A percentile compares a stretch with the other conserved stretches of the same genome.
These are phyloP conservation scores for Populus hybrid DNA, from an alignment of 441 rosid species.

Conservation along the genomic window DNA sequence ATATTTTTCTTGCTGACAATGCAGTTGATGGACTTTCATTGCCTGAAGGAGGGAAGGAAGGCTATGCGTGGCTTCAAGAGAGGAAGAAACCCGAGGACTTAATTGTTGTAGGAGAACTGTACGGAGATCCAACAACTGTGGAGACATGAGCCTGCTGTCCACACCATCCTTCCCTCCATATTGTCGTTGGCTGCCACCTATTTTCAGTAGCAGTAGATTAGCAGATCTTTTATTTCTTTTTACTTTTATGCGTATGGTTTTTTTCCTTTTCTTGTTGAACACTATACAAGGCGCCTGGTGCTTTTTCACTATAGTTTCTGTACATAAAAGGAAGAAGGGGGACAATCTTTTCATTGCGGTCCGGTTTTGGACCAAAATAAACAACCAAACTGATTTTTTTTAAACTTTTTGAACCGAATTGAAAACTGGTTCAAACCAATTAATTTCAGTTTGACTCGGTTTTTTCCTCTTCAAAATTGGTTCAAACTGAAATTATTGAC, in stretches of 20 bases:
- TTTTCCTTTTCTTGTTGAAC: constrained; percentile 3
- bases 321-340: constrained; percentile 32
- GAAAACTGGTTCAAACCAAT: no score
- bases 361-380: no score
- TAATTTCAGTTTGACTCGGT: no score
- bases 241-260: background rate
- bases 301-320: constrained; percentile 32
- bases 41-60: constrained; percentile 51
- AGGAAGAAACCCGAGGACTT: constrained; percentile 55
- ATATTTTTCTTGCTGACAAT: background rate
- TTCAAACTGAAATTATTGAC: no score
- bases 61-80: constrained; percentile 72
- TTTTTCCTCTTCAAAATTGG: no score
- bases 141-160: constrained; percentile 16
- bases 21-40: constrained; percentile 43
- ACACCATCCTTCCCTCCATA: background rate
- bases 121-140: constrained; percentile 54
- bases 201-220: constrained; percentile 12
- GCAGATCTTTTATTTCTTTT: constrained; percentile 5
- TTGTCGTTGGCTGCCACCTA: constrained; percentile 9
- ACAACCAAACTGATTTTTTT: no score
- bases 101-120: constrained; percentile 42
- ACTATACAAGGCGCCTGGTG: constrained; percentile 11
- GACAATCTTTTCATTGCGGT: background rate
- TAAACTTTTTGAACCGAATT: no score